Percentiles rank a stretch among this genome's conserved stretches.
These are phyloP conservation scores for Chrysosporium keratinophilum DNA, from an alignment of 2,329 filamentous ascomycete species.

Conservation along the genomic window DNA sequence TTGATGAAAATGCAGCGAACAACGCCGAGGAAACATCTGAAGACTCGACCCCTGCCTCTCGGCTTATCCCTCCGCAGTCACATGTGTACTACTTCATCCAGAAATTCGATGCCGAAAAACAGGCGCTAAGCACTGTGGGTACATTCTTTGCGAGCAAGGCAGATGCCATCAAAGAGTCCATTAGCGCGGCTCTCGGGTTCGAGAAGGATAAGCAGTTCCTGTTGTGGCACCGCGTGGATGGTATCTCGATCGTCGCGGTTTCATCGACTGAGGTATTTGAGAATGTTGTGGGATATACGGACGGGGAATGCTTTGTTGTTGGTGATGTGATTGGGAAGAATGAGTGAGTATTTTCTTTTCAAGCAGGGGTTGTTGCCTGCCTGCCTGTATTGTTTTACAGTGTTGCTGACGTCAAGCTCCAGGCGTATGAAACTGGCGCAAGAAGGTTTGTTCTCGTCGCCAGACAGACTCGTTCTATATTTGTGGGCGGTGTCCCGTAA, in stretches of 20 bases:
- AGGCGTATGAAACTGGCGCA: constrained; percentile 28
- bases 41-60: not conserved
- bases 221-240: constrained; percentile 36
- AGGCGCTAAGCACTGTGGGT: constrained; percentile 33
- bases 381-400: not conserved
- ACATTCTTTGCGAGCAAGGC: constrained; percentile 35
- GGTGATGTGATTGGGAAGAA: constrained; percentile 32
- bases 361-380: not conserved
- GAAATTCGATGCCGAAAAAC: constrained; percentile 42
- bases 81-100: constrained; percentile 43
- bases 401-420: constrained; percentile 12
- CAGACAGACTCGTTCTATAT: constrained; percentile 34
- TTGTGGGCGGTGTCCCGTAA: constrained; percentile 37
- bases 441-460: constrained; percentile 30
- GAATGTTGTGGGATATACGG: constrained; percentile 22
- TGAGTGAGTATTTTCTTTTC: constrained; percentile 24
- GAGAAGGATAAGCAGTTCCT: constrained; percentile 32
- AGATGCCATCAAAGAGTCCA: constrained; percentile 32
- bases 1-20: not conserved
- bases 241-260: constrained; percentile 27
- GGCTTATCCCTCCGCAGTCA: not conserved
- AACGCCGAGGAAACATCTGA: not conserved
- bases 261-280: constrained; percentile 30
- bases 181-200: constrained; percentile 33
- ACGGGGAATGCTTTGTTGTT: constrained; percentile 35